Base-by-base conservation (phyloP, 768 basidiomycete genomes). In the Imleria badia region DNA sequence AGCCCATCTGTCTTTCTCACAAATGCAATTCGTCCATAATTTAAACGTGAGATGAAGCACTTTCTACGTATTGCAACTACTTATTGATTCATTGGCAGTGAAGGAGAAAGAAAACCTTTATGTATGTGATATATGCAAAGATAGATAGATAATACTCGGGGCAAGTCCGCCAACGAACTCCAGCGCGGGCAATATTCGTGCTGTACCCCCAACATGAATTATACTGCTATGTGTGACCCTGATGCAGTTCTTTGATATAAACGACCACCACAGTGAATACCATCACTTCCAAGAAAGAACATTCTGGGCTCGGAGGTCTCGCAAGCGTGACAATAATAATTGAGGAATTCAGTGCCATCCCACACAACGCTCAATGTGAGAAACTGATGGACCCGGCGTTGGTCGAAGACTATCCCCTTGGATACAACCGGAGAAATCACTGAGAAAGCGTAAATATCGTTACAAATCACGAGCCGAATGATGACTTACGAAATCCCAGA, bases 401-500 rank as follows among this genome's bases (percentile, higher is more conserved):
- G 23, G 46, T 36, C 41, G 6, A 48, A 23, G 13, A 36, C 44
- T 23, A 29, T 13, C 35, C 20, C 12, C 30, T 40, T 20, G 34
- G 22, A 43, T 36, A 33, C 54, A 47, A 40, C 36, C 31, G 9
- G 38, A 51, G 29, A 48, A 48, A 48, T 72, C 57, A 72, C 71
- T 72, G 19, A 15, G 7, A 52, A 44, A 26, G 22, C 4, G 12
- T 53, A 31, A 52, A 29, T 33, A 47, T 63, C 26, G 39, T 39
- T 11, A 35, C n/a, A 17, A 15, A 52, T 54, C 51, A 15, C 38
- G 20, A 38, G 7, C n/a, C 20, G 13, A 53, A 36, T 42, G 55
- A 50, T 46, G 31, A 66, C 63, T 64, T 64, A 72, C 79, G 71
- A 87, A 87, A 70, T 87, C 86, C 85, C 86, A 87, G 29, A 87